A percentile compares a stretch with the other conserved stretches of the same genome.
Evolutionary conservation across 2,329 filamentous ascomycete species (phyloP).

Genomic region (Fusarium liriodendri): DNA sequence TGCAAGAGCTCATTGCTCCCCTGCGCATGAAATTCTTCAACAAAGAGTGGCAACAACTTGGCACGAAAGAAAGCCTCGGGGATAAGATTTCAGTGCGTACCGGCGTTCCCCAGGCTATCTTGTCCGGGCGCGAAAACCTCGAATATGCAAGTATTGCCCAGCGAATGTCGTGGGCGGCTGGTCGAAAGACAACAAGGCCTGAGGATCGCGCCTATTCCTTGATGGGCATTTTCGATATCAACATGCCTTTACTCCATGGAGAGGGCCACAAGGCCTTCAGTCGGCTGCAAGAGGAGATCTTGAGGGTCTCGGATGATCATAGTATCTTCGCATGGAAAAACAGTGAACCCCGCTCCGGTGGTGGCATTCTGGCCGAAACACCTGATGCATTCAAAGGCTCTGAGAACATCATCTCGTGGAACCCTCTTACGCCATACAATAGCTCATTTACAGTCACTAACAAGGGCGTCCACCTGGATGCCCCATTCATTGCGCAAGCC

Average conservation of each 20-base stretch:
- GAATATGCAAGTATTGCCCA: slow-evolving; percentile 33
- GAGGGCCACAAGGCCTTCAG: slow-evolving; percentile 41
- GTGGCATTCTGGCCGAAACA: slow-evolving; percentile 2
- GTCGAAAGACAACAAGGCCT: slow-evolving; percentile 35
- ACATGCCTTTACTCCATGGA: slow-evolving; percentile 46
- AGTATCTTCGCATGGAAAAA: slow-evolving; percentile 8
- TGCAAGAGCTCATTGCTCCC: slow-evolving; percentile 47
- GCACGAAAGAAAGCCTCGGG: background rate
- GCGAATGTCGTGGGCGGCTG: slow-evolving; percentile 44
- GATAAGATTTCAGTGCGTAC: background rate
- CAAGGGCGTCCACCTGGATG: slow-evolving; percentile 13
- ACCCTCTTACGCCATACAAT: background rate
- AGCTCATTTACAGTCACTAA: slow-evolving; percentile 6
- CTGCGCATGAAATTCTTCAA: slow-evolving; percentile 43
- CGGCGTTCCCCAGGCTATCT: background rate
- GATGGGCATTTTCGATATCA: slow-evolving; percentile 45
- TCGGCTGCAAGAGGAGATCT: slow-evolving; percentile 40
- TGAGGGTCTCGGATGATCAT: slow-evolving; percentile 6
- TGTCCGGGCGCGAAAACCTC: background rate
- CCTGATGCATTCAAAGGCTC: slow-evolving; percentile 1
- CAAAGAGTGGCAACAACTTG: slow-evolving; percentile 40
- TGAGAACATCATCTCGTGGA: slow-evolving; percentile 2
- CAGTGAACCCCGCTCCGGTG: background rate
- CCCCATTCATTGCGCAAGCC: slow-evolving; percentile 2
- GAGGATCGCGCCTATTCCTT: slow-evolving; percentile 48